These are phyloP conservation scores for Meira miltonrushii DNA, from an alignment of 1,284 basidiomycete genomes.

Conservation along the genomic window DNA sequence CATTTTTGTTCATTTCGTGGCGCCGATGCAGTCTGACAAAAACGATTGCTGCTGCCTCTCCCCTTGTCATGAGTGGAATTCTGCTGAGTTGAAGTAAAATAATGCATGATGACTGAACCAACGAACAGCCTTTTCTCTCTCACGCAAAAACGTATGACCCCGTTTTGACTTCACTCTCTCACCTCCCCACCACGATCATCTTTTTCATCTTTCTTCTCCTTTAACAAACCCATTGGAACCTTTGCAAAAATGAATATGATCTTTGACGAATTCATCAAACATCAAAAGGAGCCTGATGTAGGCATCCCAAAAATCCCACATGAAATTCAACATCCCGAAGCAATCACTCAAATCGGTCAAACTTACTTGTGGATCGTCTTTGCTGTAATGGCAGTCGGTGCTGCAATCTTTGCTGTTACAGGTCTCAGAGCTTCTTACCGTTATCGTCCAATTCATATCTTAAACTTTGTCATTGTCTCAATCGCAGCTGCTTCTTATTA, in stretches of 20 bases:
- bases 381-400: slow-evolving; percentile 35
- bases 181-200: neutral
- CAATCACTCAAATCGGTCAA: slow-evolving; percentile 14
- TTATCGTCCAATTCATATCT: slow-evolving; percentile 37
- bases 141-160: neutral
- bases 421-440: slow-evolving; percentile 39
- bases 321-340: slow-evolving; percentile 7
- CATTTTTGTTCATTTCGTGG: no score
- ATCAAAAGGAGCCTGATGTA: neutral
- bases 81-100: no score
- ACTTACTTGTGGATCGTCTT: slow-evolving; percentile 39
- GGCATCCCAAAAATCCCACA: slow-evolving; percentile 9
- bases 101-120: no score
- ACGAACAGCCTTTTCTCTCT: no score
- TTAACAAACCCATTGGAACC: neutral
- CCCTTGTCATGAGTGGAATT: no score
- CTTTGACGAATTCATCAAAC: slow-evolving; percentile 8
- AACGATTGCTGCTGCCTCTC: no score
- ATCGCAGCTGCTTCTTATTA: slow-evolving; percentile 39
- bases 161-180: neutral
- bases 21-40: no score
- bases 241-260: slow-evolving; percentile 1
- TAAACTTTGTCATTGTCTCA: slow-evolving; percentile 33
- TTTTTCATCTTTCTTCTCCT: neutral
- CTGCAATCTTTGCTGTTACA: slow-evolving; percentile 30